phyloP scores from a whole-genome alignment of 305 asterid genomes.

The Lippia alba region DNA sequence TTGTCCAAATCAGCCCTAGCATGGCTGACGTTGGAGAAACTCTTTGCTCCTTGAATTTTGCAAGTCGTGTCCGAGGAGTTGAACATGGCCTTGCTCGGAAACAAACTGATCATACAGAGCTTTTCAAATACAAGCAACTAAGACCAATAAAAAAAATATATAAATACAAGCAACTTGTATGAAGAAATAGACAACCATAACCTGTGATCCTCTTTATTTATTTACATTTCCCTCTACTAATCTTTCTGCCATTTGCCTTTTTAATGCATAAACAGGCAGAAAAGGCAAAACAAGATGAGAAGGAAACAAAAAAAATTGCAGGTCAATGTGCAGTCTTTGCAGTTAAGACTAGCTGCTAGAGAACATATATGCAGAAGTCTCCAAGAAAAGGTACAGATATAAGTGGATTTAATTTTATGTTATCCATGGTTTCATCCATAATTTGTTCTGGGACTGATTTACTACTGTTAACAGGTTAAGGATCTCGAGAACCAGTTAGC shows the following conservation, averaged over 20 bases:
- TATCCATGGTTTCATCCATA: too few relatives aligned
- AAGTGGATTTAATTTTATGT: neutral
- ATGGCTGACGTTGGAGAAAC: constrained; percentile 83
- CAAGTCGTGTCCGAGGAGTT: constrained; percentile 94
- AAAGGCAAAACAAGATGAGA: constrained; percentile 87
- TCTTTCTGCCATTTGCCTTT: constrained; percentile 15
- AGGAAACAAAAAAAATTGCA: constrained; percentile 88
- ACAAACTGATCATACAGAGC: constrained; percentile 77
- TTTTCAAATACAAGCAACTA: constrained; percentile 82
- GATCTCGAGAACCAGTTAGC: constrained; percentile 88
- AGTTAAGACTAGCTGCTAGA: constrained; percentile 76
- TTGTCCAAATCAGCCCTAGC: constrained; percentile 89
- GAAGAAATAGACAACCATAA: constrained; percentile 31
- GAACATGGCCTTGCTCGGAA: constrained; percentile 94
- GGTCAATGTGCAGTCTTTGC: constrained; percentile 79
- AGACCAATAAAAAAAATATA: too few relatives aligned
- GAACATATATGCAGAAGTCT: constrained; percentile 78
- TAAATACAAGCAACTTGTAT: constrained; percentile 90
- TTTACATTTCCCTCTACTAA: constrained; percentile 19
- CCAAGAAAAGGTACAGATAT: constrained; percentile 78
- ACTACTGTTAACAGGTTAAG: constrained; percentile 57
- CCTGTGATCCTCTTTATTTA: neutral
- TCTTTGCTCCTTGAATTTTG: constrained; percentile 88
- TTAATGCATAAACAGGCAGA: constrained; percentile 70
- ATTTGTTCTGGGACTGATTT: constrained; percentile 23